Evolutionary conservation across 2,329 filamentous ascomycete genomes (phyloP).

Genomic region (Scortechinia acanthostroma): DNA sequence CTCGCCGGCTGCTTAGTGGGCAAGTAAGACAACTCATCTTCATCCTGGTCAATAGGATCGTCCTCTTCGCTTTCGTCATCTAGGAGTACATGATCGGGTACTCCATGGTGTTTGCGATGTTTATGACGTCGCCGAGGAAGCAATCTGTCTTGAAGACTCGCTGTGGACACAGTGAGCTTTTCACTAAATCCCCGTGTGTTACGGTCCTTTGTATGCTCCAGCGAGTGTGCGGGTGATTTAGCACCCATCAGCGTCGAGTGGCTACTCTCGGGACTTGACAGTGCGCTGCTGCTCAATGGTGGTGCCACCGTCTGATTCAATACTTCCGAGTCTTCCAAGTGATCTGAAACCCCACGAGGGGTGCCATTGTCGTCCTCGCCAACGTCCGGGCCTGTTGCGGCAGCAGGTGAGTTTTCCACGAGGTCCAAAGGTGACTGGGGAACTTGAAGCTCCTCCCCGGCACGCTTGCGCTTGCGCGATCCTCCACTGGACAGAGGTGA

Average conservation of each 20-base stretch:
- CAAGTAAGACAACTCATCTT: constrained; percentile 23
- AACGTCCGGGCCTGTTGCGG: constrained; percentile 5
- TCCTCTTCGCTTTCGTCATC: constrained; percentile 15
- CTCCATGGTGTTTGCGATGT: constrained; percentile 10
- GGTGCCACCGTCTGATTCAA: constrained; percentile 24
- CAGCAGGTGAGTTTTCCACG: constrained; percentile 10
- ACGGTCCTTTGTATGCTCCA: neutral
- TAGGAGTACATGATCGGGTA: constrained; percentile 12
- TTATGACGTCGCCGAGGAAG: constrained; percentile 20
- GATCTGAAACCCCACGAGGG: neutral
- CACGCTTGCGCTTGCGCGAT: constrained; percentile 25
- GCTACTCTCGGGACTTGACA: constrained; percentile 9
- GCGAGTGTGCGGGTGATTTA: neutral
- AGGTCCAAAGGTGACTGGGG: constrained; percentile 12
- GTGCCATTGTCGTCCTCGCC: too few species aligned
- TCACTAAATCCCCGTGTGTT: constrained; percentile 2
- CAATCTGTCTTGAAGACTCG: constrained; percentile 20
- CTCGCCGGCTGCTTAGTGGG: constrained; percentile 11
- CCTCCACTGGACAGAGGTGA: constrained; percentile 10
- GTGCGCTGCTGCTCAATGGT: constrained; percentile 23
- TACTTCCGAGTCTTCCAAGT: constrained; percentile 9
- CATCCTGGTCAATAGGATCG: constrained; percentile 14
- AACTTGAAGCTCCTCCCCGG: constrained; percentile 14
- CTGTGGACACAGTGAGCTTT: constrained; percentile 17
- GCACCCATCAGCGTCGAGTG: constrained; percentile 4